Evolutionary conservation across 257 asterid genomes (phyloP).

Genomic region (Salvia rosmarinus): DNA sequence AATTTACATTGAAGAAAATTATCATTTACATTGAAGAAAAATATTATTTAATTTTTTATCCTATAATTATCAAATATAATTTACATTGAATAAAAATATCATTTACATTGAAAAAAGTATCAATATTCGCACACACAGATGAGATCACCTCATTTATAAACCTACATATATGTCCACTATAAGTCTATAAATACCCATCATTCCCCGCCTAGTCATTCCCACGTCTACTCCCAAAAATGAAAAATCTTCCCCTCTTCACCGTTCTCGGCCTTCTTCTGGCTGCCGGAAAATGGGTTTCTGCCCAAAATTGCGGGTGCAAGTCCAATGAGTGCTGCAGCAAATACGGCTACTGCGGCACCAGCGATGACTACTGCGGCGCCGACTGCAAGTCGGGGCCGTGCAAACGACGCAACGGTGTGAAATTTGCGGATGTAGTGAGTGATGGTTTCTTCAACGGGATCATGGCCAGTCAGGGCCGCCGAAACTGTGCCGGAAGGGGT

Average conservation of each 20-base stretch:
- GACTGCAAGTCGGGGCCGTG: slow-evolving; percentile 28
- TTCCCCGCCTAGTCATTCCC: neutral
- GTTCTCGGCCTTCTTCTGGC: neutral
- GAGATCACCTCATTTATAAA: no score
- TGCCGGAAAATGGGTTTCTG: neutral
- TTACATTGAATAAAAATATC: no score
- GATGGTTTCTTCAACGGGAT: slow-evolving; percentile 27
- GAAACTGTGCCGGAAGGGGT: slow-evolving; percentile 24
- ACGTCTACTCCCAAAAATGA: slow-evolving; percentile 7
- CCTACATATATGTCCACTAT: neutral
- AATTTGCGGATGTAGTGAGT: neutral
- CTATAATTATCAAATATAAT: no score
- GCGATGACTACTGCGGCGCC: slow-evolving; percentile 5
- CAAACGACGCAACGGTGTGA: neutral
- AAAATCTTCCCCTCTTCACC: neutral
- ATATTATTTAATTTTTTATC: no score
- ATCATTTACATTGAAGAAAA: no score
- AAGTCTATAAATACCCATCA: slow-evolving; percentile 4
- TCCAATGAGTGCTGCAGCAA: slow-evolving; percentile 18
- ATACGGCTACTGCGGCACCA: slow-evolving; percentile 15
- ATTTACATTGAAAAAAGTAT: no score
- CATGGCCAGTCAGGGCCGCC: neutral
- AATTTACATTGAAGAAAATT: no score
- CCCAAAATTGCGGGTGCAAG: slow-evolving; percentile 23
- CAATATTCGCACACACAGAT: no score